Evolutionary conservation across 2,329 filamentous ascomycete genomes (phyloP).

Genomic region (Apiospora malaysiana): DNA sequence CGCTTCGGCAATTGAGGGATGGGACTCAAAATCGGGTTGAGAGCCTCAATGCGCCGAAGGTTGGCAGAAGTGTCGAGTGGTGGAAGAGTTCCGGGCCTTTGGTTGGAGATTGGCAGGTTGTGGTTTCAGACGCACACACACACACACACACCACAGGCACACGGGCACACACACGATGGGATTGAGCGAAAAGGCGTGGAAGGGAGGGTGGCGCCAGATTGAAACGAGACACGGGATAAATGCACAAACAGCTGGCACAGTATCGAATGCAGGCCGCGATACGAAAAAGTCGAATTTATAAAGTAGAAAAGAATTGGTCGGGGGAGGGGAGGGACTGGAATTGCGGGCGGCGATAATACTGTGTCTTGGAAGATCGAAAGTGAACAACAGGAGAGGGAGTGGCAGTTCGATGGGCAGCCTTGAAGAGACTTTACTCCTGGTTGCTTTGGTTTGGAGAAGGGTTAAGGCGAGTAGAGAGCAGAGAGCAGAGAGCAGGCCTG

Average conservation of each 20-base stretch:
- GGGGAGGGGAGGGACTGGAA: neutral
- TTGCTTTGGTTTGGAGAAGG: constrained; percentile 7
- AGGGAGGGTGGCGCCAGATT: constrained; percentile 19
- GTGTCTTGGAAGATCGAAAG: constrained; percentile 18
- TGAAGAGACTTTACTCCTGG: constrained; percentile 22
- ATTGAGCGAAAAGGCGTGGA: neutral
- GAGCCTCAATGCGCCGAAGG: constrained; percentile 19
- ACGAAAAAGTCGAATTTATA: constrained; percentile 15
- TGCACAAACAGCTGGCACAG: constrained; percentile 18
- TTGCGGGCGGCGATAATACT: constrained; percentile 8
- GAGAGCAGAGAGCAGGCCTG: neutral
- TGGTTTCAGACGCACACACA: constrained; percentile 10
- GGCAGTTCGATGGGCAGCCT: constrained; percentile 17
- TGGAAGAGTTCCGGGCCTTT: constrained; percentile 12
- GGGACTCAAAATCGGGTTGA: constrained; percentile 28
- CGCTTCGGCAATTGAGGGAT: constrained; percentile 42
- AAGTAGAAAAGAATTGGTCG: constrained; percentile 14
- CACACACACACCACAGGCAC: neutral
- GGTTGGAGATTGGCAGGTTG: constrained; percentile 18
- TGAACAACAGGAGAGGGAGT: constrained; percentile 18
- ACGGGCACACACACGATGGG: constrained; percentile 14
- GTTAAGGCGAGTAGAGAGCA: neutral
- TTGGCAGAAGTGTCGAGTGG: neutral
- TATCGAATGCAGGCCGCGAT: constrained; percentile 13
- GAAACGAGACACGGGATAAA: constrained; percentile 19